Conservation (phyloP, 257 asterid genomes). For the Forsythia suspensa region DNA sequence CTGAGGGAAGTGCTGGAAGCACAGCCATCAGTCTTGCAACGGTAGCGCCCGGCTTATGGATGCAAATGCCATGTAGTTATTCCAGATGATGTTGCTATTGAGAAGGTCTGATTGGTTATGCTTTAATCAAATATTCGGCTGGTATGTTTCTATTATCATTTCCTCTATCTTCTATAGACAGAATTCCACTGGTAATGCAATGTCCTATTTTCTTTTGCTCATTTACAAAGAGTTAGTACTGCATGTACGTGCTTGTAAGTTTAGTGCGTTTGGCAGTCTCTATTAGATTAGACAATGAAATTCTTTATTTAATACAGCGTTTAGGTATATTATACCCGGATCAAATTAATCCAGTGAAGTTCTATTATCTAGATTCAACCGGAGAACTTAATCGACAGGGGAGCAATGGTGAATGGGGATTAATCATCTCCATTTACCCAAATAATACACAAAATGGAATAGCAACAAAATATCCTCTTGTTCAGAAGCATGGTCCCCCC, state of each 20-base stretch:
- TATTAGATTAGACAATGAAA: neutral
- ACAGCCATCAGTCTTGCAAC: conserved; percentile 97
- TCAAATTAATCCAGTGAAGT: neutral
- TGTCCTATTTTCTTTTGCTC: neutral
- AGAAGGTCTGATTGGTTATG: conserved; percentile 52
- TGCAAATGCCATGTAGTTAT: conserved; percentile 95
- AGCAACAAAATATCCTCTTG: too few relatives aligned
- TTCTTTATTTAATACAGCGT: neutral
- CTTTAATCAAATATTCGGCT: neutral
- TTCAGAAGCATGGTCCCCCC: too few relatives aligned
- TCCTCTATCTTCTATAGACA: neutral
- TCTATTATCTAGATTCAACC: too few relatives aligned
- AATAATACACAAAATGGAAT: too few relatives aligned
- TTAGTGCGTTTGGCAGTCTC: neutral
- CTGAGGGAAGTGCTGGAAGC: conserved; percentile 99
- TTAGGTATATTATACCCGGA: neutral
- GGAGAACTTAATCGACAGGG: too few relatives aligned
- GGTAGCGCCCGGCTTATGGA: conserved; percentile 92
- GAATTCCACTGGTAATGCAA: neutral
- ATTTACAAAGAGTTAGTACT: neutral
- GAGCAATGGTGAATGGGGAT: too few relatives aligned
- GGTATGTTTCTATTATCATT: neutral
- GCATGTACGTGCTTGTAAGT: neutral
- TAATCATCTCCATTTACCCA: too few relatives aligned
- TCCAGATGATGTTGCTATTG: conserved; percentile 96